Percentiles rank a stretch among this genome's conserved stretches.
Evolutionary conservation across 2,329 filamentous ascomycete species (phyloP).

Genomic region (Pyrenochaeta sp.): DNA sequence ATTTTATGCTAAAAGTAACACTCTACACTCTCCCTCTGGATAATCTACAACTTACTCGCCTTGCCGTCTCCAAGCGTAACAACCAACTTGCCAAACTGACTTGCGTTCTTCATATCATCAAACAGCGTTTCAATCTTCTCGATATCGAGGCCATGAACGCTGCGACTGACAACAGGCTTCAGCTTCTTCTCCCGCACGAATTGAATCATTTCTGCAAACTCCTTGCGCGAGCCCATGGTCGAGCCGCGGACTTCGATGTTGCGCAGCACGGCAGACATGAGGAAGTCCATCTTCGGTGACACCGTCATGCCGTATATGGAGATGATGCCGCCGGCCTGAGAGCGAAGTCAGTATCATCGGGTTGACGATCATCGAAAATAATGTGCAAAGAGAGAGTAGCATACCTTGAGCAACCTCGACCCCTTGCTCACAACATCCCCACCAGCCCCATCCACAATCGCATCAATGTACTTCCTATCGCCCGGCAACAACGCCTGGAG

Average conservation of each 20-base stretch:
- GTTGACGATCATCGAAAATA: no score
- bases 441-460: conserved; percentile 89
- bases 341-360: not conserved
- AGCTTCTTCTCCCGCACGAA: conserved; percentile 80
- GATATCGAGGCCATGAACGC: conserved; percentile 74
- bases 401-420: conserved; percentile 70
- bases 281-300: conserved; percentile 82
- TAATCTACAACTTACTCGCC: conserved; percentile 41
- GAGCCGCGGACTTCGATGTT: conserved; percentile 87
- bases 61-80: conserved; percentile 55
- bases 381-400: not conserved
- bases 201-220: conserved; percentile 88
- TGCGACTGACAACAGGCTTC: conserved; percentile 77
- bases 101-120: conserved; percentile 83
- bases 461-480: conserved; percentile 75
- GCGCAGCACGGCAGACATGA: conserved; percentile 82
- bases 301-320: conserved; percentile 91
- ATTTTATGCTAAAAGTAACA: no score
- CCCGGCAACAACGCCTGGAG: conserved; percentile 67
- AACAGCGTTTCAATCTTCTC: conserved; percentile 84
- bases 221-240: conserved; percentile 89
- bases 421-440: conserved; percentile 80
- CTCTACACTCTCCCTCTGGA: no score
- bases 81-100: conserved; percentile 92
- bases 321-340: conserved; percentile 77